phyloP scores from a whole-genome alignment of 164 flowering plant genomes.

The Vitis riparia region DNA sequence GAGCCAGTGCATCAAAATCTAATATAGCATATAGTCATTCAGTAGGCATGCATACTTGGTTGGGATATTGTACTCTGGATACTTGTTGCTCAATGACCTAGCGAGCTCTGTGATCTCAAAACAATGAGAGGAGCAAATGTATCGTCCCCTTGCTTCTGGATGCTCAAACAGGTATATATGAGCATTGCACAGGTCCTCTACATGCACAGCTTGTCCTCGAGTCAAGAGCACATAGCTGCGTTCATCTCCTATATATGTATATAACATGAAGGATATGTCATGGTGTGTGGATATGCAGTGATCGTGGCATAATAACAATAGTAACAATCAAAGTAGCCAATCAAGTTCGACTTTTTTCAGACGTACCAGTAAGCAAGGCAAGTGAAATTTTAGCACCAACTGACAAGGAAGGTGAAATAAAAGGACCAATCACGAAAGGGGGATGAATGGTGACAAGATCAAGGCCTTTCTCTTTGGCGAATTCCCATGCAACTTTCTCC shows the following conservation, averaged over 20 bases:
- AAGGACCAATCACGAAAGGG: not conserved
- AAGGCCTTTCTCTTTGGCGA: conserved; percentile 20
- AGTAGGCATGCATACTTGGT: conserved; percentile 4
- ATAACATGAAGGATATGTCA: too few relatives aligned
- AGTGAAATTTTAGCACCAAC: not conserved
- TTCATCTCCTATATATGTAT: too few relatives aligned
- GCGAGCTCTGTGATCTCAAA: conserved; percentile 12
- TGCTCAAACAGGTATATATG: conserved; percentile 21
- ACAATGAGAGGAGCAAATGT: conserved; percentile 17
- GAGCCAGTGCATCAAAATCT: too few relatives aligned
- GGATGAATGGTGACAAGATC: not conserved
- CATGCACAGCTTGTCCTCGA: conserved; percentile 9
- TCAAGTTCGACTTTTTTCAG: too few relatives aligned
- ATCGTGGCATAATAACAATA: too few relatives aligned
- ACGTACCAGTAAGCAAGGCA: not conserved
- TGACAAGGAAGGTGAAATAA: not conserved
- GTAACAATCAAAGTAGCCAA: too few relatives aligned
- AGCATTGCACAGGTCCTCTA: conserved; percentile 22
- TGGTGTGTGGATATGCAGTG: too few relatives aligned
- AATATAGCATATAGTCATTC: too few relatives aligned
- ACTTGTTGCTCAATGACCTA: conserved; percentile 7
- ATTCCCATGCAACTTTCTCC: conserved; percentile 37
- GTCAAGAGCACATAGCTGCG: not conserved
- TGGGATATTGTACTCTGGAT: conserved; percentile 14
- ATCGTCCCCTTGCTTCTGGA: conserved; percentile 24